Evolutionary conservation across 2,329 filamentous ascomycete genomes (phyloP), one percentile per base, ranked within the genome.

Genomic region (Phialophora expanda): DNA sequence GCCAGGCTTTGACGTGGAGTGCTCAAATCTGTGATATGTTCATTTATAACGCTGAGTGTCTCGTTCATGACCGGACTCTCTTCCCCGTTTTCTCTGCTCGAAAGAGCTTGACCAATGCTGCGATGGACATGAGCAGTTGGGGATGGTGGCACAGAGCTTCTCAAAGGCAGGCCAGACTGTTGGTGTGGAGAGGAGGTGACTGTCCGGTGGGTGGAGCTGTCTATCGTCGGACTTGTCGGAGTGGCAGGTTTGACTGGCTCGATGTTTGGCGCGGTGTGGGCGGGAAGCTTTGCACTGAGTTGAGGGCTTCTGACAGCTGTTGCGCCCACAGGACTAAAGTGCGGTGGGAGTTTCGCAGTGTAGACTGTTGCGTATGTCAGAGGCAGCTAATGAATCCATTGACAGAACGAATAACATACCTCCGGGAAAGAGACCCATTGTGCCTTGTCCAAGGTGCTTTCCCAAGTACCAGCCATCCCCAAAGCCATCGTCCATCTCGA

Each of bases 21-120:
- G 75, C 83, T 85, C 80, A 98, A 86, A 76, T 97, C 91, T 50
- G 92, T 97, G 72, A 98, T 97, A 76, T 97, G 94, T 78, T 98
- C 94, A 76, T 98, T 90, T 73, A 98, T 98, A 65, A 98, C 94
- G 74, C 93, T 97, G 59, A 98, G 81, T 0, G 94, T 97, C 77
- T 98, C 93, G 76, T 93, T 93, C 82, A 98, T 90, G 57, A 97
- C 93, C 11, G 91, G 90, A 74, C 88, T 90, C 61, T 88, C 86
- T 71, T 87, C 81, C 20, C 82, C 76, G 73, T 66, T 74, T 51
- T 78, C 81, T 72, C 87, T 81, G 66, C 81, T 81, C 63, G 81
- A 78, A 56, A 86, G 75, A 54, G 79, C 76, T 66, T 82, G 75
- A 64, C 78, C 76, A 66, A 83, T 78, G 48, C 78, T 78, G 61